These are phyloP conservation scores for Hanseniaspora lachancei DNA, from an alignment of 805 yeast species.

Conservation along the genomic window DNA sequence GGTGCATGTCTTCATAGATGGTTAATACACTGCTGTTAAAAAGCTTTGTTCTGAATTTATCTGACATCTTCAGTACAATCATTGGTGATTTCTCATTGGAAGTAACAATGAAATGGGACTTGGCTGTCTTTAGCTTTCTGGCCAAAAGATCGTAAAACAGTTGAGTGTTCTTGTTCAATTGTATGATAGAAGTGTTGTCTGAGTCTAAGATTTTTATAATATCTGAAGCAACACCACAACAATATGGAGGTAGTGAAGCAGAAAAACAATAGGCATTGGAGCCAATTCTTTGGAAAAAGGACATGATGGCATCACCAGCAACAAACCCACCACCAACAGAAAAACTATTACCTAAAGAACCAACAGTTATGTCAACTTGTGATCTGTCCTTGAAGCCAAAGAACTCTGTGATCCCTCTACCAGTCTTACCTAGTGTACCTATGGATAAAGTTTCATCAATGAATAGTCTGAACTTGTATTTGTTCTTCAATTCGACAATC, in stretches of 20 bases:
- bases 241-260: conserved; percentile 87
- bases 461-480: conserved; percentile 73
- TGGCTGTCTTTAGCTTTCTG: conserved; percentile 20
- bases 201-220: conserved; percentile 39
- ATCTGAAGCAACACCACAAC: conserved; percentile 52
- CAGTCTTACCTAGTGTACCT: conserved; percentile 74
- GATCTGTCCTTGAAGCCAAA: conserved; percentile 47
- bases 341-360: conserved; percentile 68
- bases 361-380: conserved; percentile 73
- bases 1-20: conserved; percentile 20
- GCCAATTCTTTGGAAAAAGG: conserved; percentile 82
- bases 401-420: conserved; percentile 75
- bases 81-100: conserved; percentile 54
- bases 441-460: conserved; percentile 79
- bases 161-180: conserved; percentile 31
- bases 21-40: conserved; percentile 22
- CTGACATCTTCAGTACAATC: conserved; percentile 48
- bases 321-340: conserved; percentile 91
- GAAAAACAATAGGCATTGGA: conserved; percentile 85
- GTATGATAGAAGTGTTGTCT: conserved; percentile 23
- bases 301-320: conserved; percentile 70
- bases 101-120: conserved; percentile 31
- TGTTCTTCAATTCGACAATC: conserved; percentile 60
- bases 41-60: conserved; percentile 26
- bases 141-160: conserved; percentile 32